Percentiles rank a stretch among this genome's conserved stretches.
Evolutionary conservation across 2,329 filamentous ascomycete genomes (phyloP).

Genomic region (Dryadomyces quercivorus): DNA sequence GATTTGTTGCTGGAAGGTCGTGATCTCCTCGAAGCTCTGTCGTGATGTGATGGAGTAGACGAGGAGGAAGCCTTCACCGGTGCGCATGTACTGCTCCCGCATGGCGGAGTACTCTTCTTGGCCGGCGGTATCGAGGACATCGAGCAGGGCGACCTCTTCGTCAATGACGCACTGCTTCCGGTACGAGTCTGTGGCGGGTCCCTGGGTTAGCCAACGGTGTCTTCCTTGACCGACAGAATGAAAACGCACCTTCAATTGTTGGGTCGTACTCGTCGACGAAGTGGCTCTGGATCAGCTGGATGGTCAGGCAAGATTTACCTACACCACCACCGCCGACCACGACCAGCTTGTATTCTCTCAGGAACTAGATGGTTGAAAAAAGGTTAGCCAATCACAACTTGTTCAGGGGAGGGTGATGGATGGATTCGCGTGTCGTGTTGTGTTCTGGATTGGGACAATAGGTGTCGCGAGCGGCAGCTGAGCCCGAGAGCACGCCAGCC

Average conservation of each 20-base stretch:
- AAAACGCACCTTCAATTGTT: slow-evolving; percentile 80
- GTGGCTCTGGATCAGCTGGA: slow-evolving; percentile 89
- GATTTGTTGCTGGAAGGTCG: slow-evolving; percentile 98
- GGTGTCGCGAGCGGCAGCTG: not conserved
- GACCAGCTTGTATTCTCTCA: slow-evolving; percentile 90
- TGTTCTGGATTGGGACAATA: not conserved
- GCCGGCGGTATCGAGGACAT: slow-evolving; percentile 94
- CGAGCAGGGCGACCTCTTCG: slow-evolving; percentile 92
- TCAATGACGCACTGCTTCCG: slow-evolving; percentile 99
- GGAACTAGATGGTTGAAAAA: slow-evolving; percentile 41
- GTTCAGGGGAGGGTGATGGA: not conserved
- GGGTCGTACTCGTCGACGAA: slow-evolving; percentile 99
- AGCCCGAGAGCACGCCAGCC: not conserved
- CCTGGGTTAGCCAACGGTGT: not conserved
- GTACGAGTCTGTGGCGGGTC: slow-evolving; percentile 96
- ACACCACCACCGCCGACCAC: slow-evolving; percentile 97
- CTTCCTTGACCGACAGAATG: too few relatives aligned
- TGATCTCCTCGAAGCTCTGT: slow-evolving; percentile 96
- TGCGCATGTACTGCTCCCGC: slow-evolving; percentile 99
- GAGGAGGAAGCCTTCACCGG: slow-evolving; percentile 92
- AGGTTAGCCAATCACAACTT: not conserved
- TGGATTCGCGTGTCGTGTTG: not conserved
- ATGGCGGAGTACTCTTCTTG: slow-evolving; percentile 99
- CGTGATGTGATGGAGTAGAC: slow-evolving; percentile 97
- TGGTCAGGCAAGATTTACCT: slow-evolving; percentile 97